Evolutionary conservation across 2,329 filamentous ascomycete genomes (phyloP), one percentile per base, ranked within the genome.

Genomic region (Chaetomium globosum): DNA sequence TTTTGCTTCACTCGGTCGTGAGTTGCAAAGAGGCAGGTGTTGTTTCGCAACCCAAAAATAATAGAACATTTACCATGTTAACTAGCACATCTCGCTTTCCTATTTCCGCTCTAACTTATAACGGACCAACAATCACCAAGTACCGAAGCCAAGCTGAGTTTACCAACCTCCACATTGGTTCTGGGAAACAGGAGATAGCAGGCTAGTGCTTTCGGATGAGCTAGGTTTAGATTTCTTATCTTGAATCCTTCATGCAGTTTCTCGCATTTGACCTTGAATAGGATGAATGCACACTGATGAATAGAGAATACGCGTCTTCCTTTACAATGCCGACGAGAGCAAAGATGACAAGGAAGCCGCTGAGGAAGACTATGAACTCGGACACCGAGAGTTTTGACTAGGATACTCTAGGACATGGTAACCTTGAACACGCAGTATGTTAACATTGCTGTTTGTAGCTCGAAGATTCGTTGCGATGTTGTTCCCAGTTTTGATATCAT

Each of bases 41-140:
- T 36, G 8, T 36, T 36, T 3, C 8, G 12, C 33, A 36, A 36
- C 33, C 33, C 9, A 36, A 43, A 43, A 7, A 16, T 7, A 19
- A 19, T 5, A 39, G 13, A 33, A 10, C 31, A 43, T 16, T 43
- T 6, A 6, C 16, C 7, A 43, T 43, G 16, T 7, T 43, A 5
- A 39, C 5, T 3, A 36, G 33, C 10, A 12, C 33, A 36, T 10
- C 33, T 12, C 10, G 9, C 33, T 36, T 26, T 4, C 26, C 26
- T 26, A 26, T 26, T 91, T 92, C 28, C 97, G 80, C 79, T 97
- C 93, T 73, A 97, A 97, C 74, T 97, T 96, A 74, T 97, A 97
- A 75, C 92, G 9, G 9, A 7, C 31, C 31, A 7, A 31, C 31
- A 4, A 3, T 31, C 31, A 36, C 33, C 4, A 2, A 36, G 33